phyloP scores from a whole-genome alignment of 106 monocot genomes.

The Allium cepa region DNA sequence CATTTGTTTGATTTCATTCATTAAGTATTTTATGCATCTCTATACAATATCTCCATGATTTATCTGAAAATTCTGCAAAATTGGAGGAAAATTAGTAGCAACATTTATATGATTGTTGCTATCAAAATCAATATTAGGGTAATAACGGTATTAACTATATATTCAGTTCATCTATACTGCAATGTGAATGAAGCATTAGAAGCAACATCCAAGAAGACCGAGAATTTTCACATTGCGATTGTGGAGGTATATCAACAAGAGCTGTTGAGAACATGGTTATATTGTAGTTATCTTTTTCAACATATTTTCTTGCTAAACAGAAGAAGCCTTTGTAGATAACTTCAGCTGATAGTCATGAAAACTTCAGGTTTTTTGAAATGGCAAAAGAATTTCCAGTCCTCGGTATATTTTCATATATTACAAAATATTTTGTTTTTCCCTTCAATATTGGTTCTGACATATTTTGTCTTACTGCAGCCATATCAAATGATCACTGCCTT shows the following conservation, averaged over 20 bases:
- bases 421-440: background rate
- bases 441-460: background rate
- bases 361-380: slow-evolving; percentile 54
- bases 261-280: background rate
- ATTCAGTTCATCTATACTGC: slow-evolving; percentile 44
- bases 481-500: slow-evolving; percentile 48
- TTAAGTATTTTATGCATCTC: background rate
- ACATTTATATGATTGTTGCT: no score
- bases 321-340: slow-evolving; percentile 34
- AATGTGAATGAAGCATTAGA: slow-evolving; percentile 51
- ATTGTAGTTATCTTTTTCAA: background rate
- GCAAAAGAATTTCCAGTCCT: slow-evolving; percentile 52
- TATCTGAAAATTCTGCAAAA: background rate
- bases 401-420: slow-evolving; percentile 17
- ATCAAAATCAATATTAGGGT: background rate
- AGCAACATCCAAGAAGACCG: slow-evolving; percentile 35
- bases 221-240: slow-evolving; percentile 72
- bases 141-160: background rate
- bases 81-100: no score
- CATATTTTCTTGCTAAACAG: background rate
- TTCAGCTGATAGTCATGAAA: slow-evolving; percentile 13
- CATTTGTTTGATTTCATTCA: background rate
- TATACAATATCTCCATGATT: background rate
- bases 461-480: slow-evolving; percentile 34
- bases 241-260: slow-evolving; percentile 47